Evolutionary conservation across 148 eudicot genomes (phyloP), one percentile per base, ranked within the genome.

Genomic region (Persicaria maculosa): DNA sequence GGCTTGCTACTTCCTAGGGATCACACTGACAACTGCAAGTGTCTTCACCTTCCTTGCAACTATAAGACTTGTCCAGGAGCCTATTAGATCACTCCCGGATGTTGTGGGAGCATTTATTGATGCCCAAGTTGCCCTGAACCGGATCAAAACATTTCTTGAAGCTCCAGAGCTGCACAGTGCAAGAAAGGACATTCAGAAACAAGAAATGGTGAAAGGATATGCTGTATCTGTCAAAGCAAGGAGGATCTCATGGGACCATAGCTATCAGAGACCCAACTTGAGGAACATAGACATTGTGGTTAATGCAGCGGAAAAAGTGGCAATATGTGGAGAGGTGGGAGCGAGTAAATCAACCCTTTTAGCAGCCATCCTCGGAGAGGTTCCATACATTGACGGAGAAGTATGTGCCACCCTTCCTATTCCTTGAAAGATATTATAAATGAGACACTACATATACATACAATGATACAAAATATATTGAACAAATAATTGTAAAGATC

Each of bases 11-110:
- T 46, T 81, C 4, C 52, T 81, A 20, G 77, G 74, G 0, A 73
- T 79, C 44, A 45, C 75, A 40, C 82, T 84, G 0, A 65, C 68
- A 50, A 61, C 76, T 2, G 68, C 80, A 48, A 84, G 75, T 19
- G 81, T 77, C 8, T 81, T 84, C 71, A 79, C 87, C 4, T 81
- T 81, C 72, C 79, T 84, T 16, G 79, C 83, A 2, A 77, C 85
- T 15, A 20, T 79, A 7, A 67, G 85, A 50, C 77, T 84, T 22
- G 53, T 84, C 44, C 87, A 81, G 72, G 87, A 84, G 81, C 87
- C 87, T 4, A 67, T 84, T 4, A 64, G 80, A 65, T 11, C 52
- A 9, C 55, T 84, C 14, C 84, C 86, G 53, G 84, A 84, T 53
- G 80, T 84, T 31, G 80, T 69, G 43, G 77, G 77, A 4, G 79